phyloP scores from a whole-genome alignment of 306 rosid species.

The Coriaria nepalensis region DNA sequence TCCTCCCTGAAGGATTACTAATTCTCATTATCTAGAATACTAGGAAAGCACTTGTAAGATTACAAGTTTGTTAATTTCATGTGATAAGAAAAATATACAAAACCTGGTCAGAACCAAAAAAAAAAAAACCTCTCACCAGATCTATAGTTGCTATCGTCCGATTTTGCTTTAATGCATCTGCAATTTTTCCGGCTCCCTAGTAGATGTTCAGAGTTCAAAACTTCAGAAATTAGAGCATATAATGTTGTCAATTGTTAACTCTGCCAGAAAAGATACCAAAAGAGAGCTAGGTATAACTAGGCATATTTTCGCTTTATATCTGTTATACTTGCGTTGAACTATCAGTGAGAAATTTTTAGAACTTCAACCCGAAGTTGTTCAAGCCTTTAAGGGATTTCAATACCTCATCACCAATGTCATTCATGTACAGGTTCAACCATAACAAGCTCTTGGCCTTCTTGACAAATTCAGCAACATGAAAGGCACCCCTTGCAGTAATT shows the following conservation, averaged over 20 bases:
- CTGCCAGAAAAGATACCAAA: too few relatives aligned
- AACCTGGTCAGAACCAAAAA: too few relatives aligned
- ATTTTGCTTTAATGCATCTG: constrained; percentile 83
- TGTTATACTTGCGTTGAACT: too few relatives aligned
- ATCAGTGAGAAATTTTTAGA: constrained; percentile 4
- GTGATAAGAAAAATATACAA: too few relatives aligned
- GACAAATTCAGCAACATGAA: constrained; percentile 67
- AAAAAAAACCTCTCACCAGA: constrained; percentile 39
- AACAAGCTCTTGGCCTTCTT: constrained; percentile 59
- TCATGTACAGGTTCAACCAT: constrained; percentile 85
- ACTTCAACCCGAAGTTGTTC: not conserved
- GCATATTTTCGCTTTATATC: too few relatives aligned
- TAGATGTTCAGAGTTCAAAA: too few relatives aligned
- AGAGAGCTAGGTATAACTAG: too few relatives aligned
- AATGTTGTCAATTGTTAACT: too few relatives aligned
- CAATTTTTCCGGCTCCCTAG: constrained; percentile 84
- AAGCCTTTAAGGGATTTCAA: constrained; percentile 9
- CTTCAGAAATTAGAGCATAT: too few relatives aligned
- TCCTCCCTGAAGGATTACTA: constrained; percentile 60
- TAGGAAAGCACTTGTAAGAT: too few relatives aligned
- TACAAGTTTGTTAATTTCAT: too few relatives aligned
- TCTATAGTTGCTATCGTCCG: constrained; percentile 65
- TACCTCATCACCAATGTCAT: constrained; percentile 97
- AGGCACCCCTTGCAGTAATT: constrained; percentile 67
- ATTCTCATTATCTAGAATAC: constrained; percentile 5